Conservation (phyloP, 495 filamentous ascomycete genomes). For the Hyaloscypha bicolor region DNA sequence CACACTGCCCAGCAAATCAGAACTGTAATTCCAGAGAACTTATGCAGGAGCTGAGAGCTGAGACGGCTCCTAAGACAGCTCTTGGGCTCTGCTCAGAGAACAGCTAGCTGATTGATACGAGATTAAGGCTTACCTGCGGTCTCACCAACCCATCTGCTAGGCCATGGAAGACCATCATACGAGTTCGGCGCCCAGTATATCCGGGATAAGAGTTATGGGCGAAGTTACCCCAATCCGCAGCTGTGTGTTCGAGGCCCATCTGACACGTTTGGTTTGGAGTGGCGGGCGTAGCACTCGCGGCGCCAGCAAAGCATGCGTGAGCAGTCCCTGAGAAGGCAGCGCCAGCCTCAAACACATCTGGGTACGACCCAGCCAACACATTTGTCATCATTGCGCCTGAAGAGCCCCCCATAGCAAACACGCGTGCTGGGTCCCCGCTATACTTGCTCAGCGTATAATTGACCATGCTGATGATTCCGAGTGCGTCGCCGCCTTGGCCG, state of each 20-base stretch:
- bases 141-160: conserved; percentile 50
- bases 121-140: conserved; percentile 24
- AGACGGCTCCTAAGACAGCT: no score
- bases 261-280: conserved; percentile 54
- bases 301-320: conserved; percentile 52
- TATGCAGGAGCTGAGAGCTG: no score
- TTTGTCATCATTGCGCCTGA: conserved; percentile 65
- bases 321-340: conserved; percentile 56
- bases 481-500: conserved; percentile 52
- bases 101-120: no score
- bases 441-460: conserved; percentile 52
- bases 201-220: conserved; percentile 54
- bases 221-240: conserved; percentile 52
- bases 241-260: conserved; percentile 49
- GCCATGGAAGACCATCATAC: conserved; percentile 60
- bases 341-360: conserved; percentile 58
- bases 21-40: no score
- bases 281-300: conserved; percentile 37
- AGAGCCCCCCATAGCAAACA: conserved; percentile 55
- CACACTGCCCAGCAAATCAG: conserved; percentile 37
- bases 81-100: no score
- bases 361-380: conserved; percentile 59
- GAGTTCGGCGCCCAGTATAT: conserved; percentile 52
- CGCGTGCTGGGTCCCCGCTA: conserved; percentile 45
- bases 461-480: conserved; percentile 59